Conservation (phyloP, 208 protist genomes). For the Trypanosoma lewisi region DNA sequence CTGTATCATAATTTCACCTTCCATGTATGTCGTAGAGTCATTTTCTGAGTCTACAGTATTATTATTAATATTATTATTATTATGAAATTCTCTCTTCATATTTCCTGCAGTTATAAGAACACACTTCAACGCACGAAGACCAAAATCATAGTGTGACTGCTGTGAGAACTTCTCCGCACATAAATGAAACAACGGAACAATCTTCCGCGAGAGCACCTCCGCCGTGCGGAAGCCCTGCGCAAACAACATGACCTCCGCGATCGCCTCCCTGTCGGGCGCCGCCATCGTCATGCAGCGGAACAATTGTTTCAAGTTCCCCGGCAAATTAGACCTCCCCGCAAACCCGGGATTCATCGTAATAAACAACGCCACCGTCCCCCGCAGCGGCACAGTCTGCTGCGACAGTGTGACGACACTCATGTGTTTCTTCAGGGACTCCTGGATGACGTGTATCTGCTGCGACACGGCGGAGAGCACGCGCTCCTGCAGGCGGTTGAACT, state of each 20-base stretch:
- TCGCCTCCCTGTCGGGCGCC: slow-evolving; percentile 97
- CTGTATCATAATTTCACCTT: slow-evolving; percentile 90
- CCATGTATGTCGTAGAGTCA: slow-evolving; percentile 39
- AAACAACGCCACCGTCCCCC: slow-evolving; percentile 97
- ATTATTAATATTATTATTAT: slow-evolving; percentile 3
- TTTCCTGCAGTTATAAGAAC: slow-evolving; percentile 97
- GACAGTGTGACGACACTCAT: slow-evolving; percentile 87
- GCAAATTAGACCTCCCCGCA: slow-evolving; percentile 98
- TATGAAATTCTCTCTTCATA: slow-evolving; percentile 22
- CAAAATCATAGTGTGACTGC: slow-evolving; percentile 99
- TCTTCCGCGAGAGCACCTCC: slow-evolving; percentile 95
- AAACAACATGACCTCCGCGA: slow-evolving; percentile 99
- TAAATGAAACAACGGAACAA: slow-evolving; percentile 98
- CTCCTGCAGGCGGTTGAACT: slow-evolving; percentile 99
- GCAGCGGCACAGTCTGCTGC: slow-evolving; percentile 86
- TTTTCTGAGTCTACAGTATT: not conserved
- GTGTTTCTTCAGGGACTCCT: slow-evolving; percentile 83
- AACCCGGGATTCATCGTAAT: slow-evolving; percentile 99
- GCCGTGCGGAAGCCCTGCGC: slow-evolving; percentile 98
- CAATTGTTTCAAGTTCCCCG: slow-evolving; percentile 99
- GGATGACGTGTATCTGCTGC: slow-evolving; percentile 99
- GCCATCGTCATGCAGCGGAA: slow-evolving; percentile 99
- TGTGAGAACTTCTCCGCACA: slow-evolving; percentile 97
- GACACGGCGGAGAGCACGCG: slow-evolving; percentile 99
- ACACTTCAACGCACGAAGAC: slow-evolving; percentile 99